Percentiles rank a stretch among this genome's conserved stretches.
These are phyloP conservation scores for Ramalina intermedia DNA, from an alignment of 495 filamentous ascomycete genomes.

Conservation along the genomic window DNA sequence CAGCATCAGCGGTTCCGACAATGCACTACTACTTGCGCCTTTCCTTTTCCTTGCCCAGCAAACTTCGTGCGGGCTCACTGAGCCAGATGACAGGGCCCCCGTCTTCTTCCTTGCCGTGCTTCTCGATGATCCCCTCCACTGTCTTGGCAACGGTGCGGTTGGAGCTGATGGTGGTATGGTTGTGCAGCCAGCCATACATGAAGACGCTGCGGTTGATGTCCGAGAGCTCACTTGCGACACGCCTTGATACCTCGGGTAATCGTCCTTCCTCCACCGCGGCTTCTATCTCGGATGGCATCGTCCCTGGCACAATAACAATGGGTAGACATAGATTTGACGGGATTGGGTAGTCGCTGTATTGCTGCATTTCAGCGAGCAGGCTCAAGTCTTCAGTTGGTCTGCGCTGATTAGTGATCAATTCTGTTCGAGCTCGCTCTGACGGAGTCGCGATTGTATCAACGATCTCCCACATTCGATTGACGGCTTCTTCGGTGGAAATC, in stretches of 20 bases:
- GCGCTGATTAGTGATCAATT: slow-evolving; percentile 32
- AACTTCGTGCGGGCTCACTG: slow-evolving; percentile 46
- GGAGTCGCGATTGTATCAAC: slow-evolving; percentile 51
- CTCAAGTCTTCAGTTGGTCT: slow-evolving; percentile 19
- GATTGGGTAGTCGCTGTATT: slow-evolving; percentile 35
- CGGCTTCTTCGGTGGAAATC: slow-evolving; percentile 49
- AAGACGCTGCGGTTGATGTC: slow-evolving; percentile 55
- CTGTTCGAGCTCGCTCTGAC: slow-evolving; percentile 41
- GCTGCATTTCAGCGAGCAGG: slow-evolving; percentile 18
- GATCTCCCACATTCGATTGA: slow-evolving; percentile 49
- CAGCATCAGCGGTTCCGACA: not conserved
- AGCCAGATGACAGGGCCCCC: slow-evolving; percentile 47
- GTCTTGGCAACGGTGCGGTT: slow-evolving; percentile 51
- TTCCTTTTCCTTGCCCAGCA: slow-evolving; percentile 48
- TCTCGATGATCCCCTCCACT: slow-evolving; percentile 39
- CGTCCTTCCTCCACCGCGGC: slow-evolving; percentile 16
- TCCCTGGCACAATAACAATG: slow-evolving; percentile 25
- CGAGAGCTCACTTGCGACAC: slow-evolving; percentile 33
- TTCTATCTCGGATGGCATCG: slow-evolving; percentile 22
- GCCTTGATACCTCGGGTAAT: slow-evolving; percentile 25
- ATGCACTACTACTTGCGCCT: slow-evolving; percentile 11
- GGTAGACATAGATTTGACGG: slow-evolving; percentile 37
- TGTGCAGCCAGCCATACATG: slow-evolving; percentile 49
- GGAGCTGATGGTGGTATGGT: slow-evolving; percentile 48
- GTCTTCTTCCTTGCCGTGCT: slow-evolving; percentile 27